Evolutionary conservation across 192 early-diverging fungal genomes (phyloP).

Genomic region (Pilaira anomala): DNA sequence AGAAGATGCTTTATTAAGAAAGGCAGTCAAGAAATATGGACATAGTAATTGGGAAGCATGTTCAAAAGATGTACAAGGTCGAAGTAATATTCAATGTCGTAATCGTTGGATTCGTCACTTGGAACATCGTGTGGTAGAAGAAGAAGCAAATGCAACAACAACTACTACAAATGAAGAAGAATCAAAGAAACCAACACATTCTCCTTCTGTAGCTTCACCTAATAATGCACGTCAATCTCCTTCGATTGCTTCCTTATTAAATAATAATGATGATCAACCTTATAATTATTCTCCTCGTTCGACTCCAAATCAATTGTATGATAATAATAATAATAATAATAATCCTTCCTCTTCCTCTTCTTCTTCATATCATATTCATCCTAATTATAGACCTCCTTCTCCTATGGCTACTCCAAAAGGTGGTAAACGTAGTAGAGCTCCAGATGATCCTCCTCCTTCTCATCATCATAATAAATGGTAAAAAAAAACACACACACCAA

Average conservation of each 20-base stretch:
- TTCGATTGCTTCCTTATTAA: conserved; percentile 30
- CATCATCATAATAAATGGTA: not conserved
- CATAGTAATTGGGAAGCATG: conserved; percentile 41
- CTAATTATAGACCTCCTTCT: conserved; percentile 24
- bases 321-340: not conserved
- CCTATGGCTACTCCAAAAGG: conserved; percentile 27
- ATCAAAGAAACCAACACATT: too few species aligned
- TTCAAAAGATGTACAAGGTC: conserved; percentile 33
- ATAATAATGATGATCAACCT: conserved; percentile 8
- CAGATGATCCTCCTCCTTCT: not conserved
- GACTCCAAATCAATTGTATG: not conserved
- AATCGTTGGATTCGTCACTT: conserved; percentile 39
- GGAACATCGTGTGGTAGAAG: not conserved
- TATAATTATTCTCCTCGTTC: conserved; percentile 5
- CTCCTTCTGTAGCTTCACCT: not conserved
- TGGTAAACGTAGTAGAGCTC: conserved; percentile 9
- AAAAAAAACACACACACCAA: not conserved
- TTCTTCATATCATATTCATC: not conserved
- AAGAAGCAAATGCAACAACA: not conserved
- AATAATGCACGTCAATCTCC: conserved; percentile 32
- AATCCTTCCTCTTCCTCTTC: conserved; percentile 1
- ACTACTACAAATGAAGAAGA: too few species aligned
- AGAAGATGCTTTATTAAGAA: conserved; percentile 38
- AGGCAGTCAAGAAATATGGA: conserved; percentile 32
- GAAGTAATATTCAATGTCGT: conserved; percentile 44